Percentiles rank a stretch among this genome's conserved stretches.
Conservation (phyloP, 352 stramenopile genomes). For the Globisporangium canariense region DNA sequence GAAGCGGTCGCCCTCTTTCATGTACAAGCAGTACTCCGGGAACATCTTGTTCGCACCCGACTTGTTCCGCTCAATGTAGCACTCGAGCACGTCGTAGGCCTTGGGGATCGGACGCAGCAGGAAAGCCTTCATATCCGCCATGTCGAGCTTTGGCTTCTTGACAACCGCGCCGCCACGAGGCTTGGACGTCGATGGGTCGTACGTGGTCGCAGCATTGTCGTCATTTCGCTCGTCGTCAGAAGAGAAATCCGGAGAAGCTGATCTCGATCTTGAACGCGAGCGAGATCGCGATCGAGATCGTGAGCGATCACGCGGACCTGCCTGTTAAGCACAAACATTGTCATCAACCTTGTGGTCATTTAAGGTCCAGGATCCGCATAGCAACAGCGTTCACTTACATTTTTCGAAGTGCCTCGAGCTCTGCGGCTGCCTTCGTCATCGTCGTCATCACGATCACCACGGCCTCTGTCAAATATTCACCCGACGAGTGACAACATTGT, state of each 20-base stretch:
- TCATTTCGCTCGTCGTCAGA: constrained; percentile 68
- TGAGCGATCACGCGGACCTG: constrained; percentile 34
- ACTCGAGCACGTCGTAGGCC: constrained; percentile 90
- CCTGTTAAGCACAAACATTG: constrained; percentile 17
- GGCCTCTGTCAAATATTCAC: constrained; percentile 15
- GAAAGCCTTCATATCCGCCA: constrained; percentile 79
- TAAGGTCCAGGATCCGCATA: background rate
- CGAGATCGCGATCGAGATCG: constrained; percentile 46
- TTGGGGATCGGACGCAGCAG: constrained; percentile 82
- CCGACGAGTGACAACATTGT: background rate
- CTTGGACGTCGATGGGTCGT: constrained; percentile 42
- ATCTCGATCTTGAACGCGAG: constrained; percentile 44
- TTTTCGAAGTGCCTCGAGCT: constrained; percentile 28
- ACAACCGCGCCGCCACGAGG: constrained; percentile 25
- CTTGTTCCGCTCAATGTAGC: constrained; percentile 93
- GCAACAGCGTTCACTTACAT: constrained; percentile 22
- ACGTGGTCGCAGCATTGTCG: constrained; percentile 53
- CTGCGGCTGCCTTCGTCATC: constrained; percentile 45
- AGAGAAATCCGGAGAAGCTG: constrained; percentile 55
- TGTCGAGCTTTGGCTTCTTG: constrained; percentile 81
- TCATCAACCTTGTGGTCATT: background rate
- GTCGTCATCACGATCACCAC: constrained; percentile 50
- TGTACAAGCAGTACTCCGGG: constrained; percentile 89
- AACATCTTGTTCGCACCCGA: constrained; percentile 92
- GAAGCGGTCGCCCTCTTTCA: constrained; percentile 95